A percentile compares a stretch with the other conserved stretches of the same genome.
phyloP scores from a whole-genome alignment of 345 rosid genomes.

The Linum lewisii region DNA sequence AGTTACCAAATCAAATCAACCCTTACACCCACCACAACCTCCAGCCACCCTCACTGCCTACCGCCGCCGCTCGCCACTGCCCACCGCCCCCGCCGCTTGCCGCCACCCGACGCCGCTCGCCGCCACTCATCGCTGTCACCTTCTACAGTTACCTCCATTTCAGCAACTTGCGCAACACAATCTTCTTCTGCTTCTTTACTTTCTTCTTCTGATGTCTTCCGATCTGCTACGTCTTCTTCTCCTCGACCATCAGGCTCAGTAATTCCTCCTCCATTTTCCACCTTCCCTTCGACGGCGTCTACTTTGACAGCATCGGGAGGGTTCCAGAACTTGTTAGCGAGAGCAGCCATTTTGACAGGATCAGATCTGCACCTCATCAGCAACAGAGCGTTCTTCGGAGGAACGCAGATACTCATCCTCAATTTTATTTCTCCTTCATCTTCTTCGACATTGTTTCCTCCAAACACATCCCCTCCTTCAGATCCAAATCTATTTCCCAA shows the following conservation, averaged over 20 bases:
- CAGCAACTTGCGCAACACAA: constrained; percentile 3
- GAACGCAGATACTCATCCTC: constrained; percentile 48
- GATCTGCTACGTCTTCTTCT: constrained; percentile 2
- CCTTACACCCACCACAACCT: too few relatives aligned
- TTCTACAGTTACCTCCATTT: background rate
- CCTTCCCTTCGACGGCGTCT: constrained; percentile 14
- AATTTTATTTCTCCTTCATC: constrained; percentile 34
- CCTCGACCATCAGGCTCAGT: constrained; percentile 12
- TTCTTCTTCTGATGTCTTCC: background rate
- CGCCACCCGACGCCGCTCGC: too few relatives aligned
- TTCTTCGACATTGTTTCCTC: constrained; percentile 13
- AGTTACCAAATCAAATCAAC: too few relatives aligned
- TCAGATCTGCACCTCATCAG: constrained; percentile 95
- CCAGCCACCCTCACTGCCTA: too few relatives aligned
- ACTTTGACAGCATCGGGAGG: constrained; percentile 31
- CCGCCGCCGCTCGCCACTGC: too few relatives aligned
- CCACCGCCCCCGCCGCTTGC: too few relatives aligned
- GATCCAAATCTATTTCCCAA: too few relatives aligned
- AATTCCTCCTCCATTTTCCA: too few relatives aligned
- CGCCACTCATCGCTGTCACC: too few relatives aligned
- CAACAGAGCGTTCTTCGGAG: constrained; percentile 84
- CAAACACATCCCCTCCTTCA: constrained; percentile 24
- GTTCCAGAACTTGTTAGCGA: constrained; percentile 65
- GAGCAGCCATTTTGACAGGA: constrained; percentile 85
- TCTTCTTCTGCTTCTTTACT: constrained; percentile 7